Base-by-base conservation (phyloP, 495 filamentous ascomycete genomes). In the Xylaria intraflava region DNA sequence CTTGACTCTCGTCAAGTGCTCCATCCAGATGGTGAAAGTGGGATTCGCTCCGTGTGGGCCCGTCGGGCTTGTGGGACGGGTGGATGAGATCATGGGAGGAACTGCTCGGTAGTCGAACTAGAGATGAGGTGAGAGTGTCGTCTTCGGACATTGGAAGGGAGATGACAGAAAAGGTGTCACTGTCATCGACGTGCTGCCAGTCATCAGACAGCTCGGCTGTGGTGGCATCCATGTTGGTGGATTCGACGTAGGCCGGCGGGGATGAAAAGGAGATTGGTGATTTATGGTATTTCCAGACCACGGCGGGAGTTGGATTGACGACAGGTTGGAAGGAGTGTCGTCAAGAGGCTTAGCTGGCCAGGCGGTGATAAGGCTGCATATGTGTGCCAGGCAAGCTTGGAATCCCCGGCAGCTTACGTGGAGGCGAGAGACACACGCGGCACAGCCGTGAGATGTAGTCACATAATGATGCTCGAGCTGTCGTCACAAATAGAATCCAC, bases 101-200 rank as follows among this genome's bases (percentile, higher is more conserved):
- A 17, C 30, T 26, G 24, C 8, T 31, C 17, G 20, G 36, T 38
- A 8, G 17, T 47, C 24, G 46, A 19, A 1, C n/a, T 10, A 16
- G 43, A 2, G 44, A 17, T 2, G 22, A n/a, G 1, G 19, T 33
- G 0, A 26, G 12, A 23, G 0, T 6, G 7, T 50, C 56, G 12
- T 48, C 24, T 0, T 57, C 50, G 20, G 58, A 56, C 5, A 2
- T 0, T 1, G 59, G 19, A 14, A 64, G 29, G 12, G 64, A 67
- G 9, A 59, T 46, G 40, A 67, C 47, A 3, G 64, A 67, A 20
- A 55, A 40, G 30, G 52, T 51, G 16, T 65, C 64, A 43, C 54
- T 55, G 31, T 41, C 57, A 8, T 39, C 33, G 11, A 67, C 35
- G 23, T 62, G 52, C 49, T 62, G 57, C 64, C 64, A 67, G 46